phyloP scores from a whole-genome alignment of 2,329 filamentous ascomycete species.

The Pleoardoris graminearum region DNA sequence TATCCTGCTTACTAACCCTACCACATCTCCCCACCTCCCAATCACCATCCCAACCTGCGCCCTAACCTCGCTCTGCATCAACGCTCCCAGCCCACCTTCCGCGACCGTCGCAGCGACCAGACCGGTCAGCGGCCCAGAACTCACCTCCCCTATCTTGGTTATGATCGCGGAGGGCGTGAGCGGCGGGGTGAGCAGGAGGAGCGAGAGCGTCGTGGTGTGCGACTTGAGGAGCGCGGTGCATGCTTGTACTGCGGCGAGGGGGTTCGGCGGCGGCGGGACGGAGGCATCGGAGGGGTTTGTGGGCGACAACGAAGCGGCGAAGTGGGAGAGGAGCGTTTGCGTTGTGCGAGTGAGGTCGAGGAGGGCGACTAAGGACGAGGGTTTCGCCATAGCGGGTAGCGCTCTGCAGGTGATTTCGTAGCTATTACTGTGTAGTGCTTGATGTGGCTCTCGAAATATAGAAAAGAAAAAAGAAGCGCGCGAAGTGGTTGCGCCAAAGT shows the following conservation, averaged over 20 bases:
- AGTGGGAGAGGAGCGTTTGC: conserved; percentile 41
- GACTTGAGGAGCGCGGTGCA: conserved; percentile 74
- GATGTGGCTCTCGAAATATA: too few species aligned
- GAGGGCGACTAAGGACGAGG: conserved; percentile 34
- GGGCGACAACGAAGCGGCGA: conserved; percentile 40
- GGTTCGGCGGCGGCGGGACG: conserved; percentile 37
- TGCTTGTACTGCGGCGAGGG: conserved; percentile 71
- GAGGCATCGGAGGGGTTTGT: conserved; percentile 13
- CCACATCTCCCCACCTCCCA: conserved; percentile 63
- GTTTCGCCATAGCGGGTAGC: conserved; percentile 26
- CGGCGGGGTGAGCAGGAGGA: conserved; percentile 83
- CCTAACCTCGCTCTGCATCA: conserved; percentile 66
- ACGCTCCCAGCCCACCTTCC: conserved; percentile 31
- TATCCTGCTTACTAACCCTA: conserved; percentile 63
- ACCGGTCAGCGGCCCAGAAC: conserved; percentile 71
- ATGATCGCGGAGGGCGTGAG: conserved; percentile 78
- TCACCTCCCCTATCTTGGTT: conserved; percentile 72
- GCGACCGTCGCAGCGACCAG: conserved; percentile 61
- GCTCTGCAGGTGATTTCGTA: too few species aligned
- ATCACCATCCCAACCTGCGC: conserved; percentile 64
- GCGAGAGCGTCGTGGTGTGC: conserved; percentile 83
- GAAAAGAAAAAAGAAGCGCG: too few species aligned
- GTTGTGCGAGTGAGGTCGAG: conserved; percentile 43
- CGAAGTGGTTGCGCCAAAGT: too few species aligned
- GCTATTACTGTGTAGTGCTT: too few species aligned